Evolutionary conservation across 768 basidiomycete species (phyloP).

Genomic region (Russula sp.): DNA sequence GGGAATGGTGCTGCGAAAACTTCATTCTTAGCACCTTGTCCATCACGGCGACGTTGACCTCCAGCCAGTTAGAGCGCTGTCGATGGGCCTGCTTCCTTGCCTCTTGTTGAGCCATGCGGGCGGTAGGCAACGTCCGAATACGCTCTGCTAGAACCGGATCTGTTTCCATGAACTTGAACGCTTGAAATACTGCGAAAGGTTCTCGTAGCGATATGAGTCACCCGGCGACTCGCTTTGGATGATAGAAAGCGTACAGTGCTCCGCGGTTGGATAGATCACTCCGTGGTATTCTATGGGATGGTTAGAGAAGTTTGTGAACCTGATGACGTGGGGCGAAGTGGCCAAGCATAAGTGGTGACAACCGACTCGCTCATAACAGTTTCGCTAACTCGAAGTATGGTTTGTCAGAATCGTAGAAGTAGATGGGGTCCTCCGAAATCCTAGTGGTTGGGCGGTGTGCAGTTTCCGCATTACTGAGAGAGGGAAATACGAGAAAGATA

Average conservation of each 20-base stretch:
- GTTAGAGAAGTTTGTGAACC: slow-evolving; percentile 29
- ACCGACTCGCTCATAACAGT: background rate
- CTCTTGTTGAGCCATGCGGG: slow-evolving; percentile 27
- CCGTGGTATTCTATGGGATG: slow-evolving; percentile 18
- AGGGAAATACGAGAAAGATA: background rate
- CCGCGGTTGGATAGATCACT: slow-evolving; percentile 24
- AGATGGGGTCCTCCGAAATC: slow-evolving; percentile 5
- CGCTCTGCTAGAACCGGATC: slow-evolving; percentile 17
- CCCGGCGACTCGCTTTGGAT: background rate
- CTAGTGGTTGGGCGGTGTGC: background rate
- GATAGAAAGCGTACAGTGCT: slow-evolving; percentile 25
- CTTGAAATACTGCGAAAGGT: slow-evolving; percentile 26
- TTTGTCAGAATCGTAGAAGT: slow-evolving; percentile 22
- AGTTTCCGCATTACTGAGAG: background rate
- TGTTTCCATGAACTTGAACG: slow-evolving; percentile 23
- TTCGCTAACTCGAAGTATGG: slow-evolving; percentile 23
- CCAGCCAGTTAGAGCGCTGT: slow-evolving; percentile 27
- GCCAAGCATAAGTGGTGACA: slow-evolving; percentile 1
- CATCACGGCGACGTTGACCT: slow-evolving; percentile 34
- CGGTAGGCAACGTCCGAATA: slow-evolving; percentile 24
- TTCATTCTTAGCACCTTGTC: slow-evolving; percentile 42
- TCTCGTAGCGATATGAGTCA: background rate
- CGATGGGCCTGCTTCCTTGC: slow-evolving; percentile 8
- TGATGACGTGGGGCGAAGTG: background rate
- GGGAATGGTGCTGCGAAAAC: slow-evolving; percentile 42